Conservation (phyloP, 345 rosid species). For the Triadica sebifera region DNA sequence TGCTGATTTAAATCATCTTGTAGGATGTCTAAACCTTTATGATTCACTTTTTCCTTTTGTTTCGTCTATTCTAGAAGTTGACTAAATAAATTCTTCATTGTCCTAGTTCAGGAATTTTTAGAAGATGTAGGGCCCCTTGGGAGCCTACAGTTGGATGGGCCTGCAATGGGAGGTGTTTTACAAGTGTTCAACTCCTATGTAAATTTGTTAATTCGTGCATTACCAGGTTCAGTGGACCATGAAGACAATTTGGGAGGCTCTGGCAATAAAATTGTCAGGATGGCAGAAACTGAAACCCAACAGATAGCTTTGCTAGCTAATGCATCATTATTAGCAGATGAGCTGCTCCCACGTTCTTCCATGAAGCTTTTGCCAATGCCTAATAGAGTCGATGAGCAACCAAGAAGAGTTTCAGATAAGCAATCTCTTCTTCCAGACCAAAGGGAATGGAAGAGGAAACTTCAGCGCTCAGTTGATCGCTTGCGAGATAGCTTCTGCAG, state of each 20-base stretch:
- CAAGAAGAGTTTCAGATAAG: slow-evolving; percentile 58
- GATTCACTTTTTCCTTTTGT: background rate
- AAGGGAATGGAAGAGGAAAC: slow-evolving; percentile 81
- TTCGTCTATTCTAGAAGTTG: background rate
- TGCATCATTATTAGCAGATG: slow-evolving; percentile 81
- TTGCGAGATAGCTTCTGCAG: slow-evolving; percentile 91
- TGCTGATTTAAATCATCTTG: background rate
- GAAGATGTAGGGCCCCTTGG: slow-evolving; percentile 83
- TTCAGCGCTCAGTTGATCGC: slow-evolving; percentile 71
- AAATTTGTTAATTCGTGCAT: slow-evolving; percentile 67
- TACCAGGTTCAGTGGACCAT: slow-evolving; percentile 69
- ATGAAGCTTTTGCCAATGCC: slow-evolving; percentile 54
- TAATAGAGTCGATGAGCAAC: slow-evolving; percentile 41
- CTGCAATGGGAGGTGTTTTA: slow-evolving; percentile 75
- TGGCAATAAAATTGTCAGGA: slow-evolving; percentile 54
- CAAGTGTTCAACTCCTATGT: slow-evolving; percentile 67
- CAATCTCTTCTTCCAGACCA: slow-evolving; percentile 73
- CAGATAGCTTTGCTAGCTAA: slow-evolving; percentile 82
- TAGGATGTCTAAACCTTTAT: background rate
- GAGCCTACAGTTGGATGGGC: slow-evolving; percentile 66
- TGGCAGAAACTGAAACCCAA: slow-evolving; percentile 79
- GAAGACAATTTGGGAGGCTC: slow-evolving; percentile 63
- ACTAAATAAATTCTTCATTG: slow-evolving; percentile 2
- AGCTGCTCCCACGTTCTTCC: slow-evolving; percentile 80
- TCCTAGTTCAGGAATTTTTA: slow-evolving; percentile 53